Conservation (phyloP, 2,329 filamentous ascomycete species). For the Aspergillus versicolor region DNA sequence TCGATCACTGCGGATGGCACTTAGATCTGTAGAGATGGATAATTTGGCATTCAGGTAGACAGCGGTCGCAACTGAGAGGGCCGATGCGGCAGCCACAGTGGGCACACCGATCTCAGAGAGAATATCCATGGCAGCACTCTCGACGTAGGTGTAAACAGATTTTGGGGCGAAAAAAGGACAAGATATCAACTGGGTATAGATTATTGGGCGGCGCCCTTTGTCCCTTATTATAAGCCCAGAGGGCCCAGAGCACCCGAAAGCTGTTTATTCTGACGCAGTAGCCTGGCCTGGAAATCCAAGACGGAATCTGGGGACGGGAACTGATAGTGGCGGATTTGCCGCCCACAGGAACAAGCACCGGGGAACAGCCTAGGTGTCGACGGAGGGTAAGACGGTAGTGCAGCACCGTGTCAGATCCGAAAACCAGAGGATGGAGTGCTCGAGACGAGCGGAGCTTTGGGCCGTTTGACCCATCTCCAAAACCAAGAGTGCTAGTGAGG, state of each 20-base stretch:
- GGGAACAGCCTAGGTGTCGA: neutral
- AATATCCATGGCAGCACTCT: constrained; percentile 24
- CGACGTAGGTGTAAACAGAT: neutral
- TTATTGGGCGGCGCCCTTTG: neutral
- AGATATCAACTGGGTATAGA: neutral
- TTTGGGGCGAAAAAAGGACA: neutral
- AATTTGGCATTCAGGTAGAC: constrained; percentile 48
- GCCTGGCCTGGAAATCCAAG: constrained; percentile 1
- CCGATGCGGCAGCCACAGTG: constrained; percentile 34
- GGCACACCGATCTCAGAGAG: constrained; percentile 29
- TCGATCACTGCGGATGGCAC: constrained; percentile 34
- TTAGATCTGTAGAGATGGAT: constrained; percentile 41
- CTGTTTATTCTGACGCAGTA: neutral
- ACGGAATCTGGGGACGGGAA: constrained; percentile 26
- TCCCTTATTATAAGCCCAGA: neutral
- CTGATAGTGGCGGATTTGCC: constrained; percentile 24
- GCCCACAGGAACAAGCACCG: constrained; percentile 10
- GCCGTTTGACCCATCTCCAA: neutral
- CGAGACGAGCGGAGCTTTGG: no score
- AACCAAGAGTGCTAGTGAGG: neutral
- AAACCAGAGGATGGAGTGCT: neutral
- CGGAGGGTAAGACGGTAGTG: constrained; percentile 4
- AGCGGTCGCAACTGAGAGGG: constrained; percentile 34
- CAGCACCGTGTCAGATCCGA: constrained; percentile 1
- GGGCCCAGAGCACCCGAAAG: neutral